A percentile compares a stretch with the other conserved stretches of the same genome.
phyloP scores from a whole-genome alignment of 805 yeast species.

The Metschnikowia borealis region DNA sequence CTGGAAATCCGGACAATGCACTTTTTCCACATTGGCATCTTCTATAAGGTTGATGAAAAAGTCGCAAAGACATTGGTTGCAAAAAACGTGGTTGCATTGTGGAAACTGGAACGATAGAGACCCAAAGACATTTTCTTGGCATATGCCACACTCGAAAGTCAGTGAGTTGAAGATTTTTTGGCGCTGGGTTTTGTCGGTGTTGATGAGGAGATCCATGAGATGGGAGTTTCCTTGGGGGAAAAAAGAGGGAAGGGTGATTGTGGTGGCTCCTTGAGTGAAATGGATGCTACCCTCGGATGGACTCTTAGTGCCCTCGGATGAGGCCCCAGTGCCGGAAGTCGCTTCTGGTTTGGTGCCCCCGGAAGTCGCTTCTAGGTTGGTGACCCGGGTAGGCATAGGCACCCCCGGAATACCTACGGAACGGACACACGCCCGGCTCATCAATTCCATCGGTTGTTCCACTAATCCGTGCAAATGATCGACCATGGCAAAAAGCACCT shows the following conservation, averaged over 20 bases:
- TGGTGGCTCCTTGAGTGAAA: not conserved
- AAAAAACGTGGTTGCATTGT: conserved; percentile 19
- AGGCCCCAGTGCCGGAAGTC: too few relatives aligned
- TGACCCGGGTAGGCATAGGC: too few relatives aligned
- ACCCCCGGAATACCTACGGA: too few relatives aligned
- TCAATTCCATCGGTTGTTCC: not conserved
- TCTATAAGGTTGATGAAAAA: conserved; percentile 31
- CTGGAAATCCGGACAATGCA: conserved; percentile 57
- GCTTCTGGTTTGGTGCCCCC: too few relatives aligned
- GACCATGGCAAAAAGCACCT: conserved; percentile 41
- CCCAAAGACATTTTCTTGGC: conserved; percentile 50
- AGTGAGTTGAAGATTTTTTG: conserved; percentile 26
- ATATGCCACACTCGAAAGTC: conserved; percentile 53
- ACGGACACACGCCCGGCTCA: not conserved
- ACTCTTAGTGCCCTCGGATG: too few relatives aligned
- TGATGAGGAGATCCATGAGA: not conserved
- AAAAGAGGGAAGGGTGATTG: not conserved
- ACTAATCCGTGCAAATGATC: conserved; percentile 27
- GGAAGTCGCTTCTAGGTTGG: too few relatives aligned
- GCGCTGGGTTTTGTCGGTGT: conserved; percentile 19
- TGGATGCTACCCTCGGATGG: conserved; percentile 7
- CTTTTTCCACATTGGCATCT: conserved; percentile 45
- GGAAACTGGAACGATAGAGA: conserved; percentile 30
- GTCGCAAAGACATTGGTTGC: conserved; percentile 13
- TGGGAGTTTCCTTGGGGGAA: not conserved